These are phyloP conservation scores for Pyrenochaeta sp. DNA, from an alignment of 2,329 filamentous ascomycete genomes.

Conservation along the genomic window DNA sequence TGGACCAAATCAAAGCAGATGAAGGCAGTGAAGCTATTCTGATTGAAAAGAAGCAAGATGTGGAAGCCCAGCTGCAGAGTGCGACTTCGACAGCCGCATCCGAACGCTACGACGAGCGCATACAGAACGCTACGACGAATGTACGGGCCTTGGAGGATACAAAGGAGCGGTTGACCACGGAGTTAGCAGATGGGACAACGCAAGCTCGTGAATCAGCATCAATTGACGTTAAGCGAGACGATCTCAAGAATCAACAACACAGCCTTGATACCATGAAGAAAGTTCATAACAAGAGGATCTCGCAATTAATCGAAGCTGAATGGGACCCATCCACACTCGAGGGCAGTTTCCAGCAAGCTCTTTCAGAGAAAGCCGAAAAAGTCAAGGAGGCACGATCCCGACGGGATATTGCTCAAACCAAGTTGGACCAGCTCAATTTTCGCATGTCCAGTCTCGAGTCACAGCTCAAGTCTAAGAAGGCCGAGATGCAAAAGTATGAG, in stretches of 20 bases:
- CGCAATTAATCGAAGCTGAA: constrained; percentile 65
- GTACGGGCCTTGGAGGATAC: constrained; percentile 75
- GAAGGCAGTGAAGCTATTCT: constrained; percentile 83
- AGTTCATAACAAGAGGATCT: constrained; percentile 76
- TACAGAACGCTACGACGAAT: constrained; percentile 70
- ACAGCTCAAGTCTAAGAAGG: constrained; percentile 68
- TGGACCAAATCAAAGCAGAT: constrained; percentile 79
- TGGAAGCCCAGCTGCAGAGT: constrained; percentile 67
- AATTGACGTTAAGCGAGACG: constrained; percentile 82
- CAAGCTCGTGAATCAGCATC: constrained; percentile 83
- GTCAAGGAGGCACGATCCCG: constrained; percentile 72
- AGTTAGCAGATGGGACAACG: constrained; percentile 82
- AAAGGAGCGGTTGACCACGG: constrained; percentile 74
- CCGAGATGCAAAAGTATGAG: constrained; percentile 69
- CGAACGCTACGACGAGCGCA: constrained; percentile 73
- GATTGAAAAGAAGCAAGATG: constrained; percentile 75
- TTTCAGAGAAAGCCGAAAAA: constrained; percentile 64
- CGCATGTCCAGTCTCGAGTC: constrained; percentile 71
- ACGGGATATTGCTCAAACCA: constrained; percentile 73
- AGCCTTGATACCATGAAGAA: constrained; percentile 79
- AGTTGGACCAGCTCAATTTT: constrained; percentile 79
- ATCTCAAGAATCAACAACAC: constrained; percentile 74
- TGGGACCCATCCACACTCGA: constrained; percentile 79
- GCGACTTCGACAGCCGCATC: constrained; percentile 69
- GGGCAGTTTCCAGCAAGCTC: constrained; percentile 68